Evolutionary conservation across 2,329 filamentous ascomycete genomes (phyloP).

Genomic region (Penicillium sp.): DNA sequence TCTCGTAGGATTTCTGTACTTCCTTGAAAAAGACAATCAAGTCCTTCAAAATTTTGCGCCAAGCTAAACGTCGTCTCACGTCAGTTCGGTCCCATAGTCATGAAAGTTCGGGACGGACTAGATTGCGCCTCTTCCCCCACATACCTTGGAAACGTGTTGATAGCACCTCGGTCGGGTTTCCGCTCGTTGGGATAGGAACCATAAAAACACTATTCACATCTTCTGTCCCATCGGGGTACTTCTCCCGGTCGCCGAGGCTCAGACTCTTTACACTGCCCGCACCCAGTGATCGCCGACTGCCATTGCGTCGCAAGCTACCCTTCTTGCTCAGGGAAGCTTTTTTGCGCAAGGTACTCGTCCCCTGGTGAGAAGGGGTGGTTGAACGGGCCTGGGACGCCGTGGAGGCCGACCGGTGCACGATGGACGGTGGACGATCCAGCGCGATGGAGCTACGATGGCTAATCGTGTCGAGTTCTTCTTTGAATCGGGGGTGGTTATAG

Average conservation of each 20-base stretch:
- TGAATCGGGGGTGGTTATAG: conserved; percentile 40
- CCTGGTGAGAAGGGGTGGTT: conserved; percentile 51
- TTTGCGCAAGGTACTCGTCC: conserved; percentile 75
- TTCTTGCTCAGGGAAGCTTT: conserved; percentile 74
- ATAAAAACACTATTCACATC: conserved; percentile 79
- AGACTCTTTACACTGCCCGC: conserved; percentile 86
- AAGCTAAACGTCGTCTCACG: conserved; percentile 57
- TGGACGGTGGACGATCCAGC: conserved; percentile 29
- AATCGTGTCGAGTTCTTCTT: conserved; percentile 39
- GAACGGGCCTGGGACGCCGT: conserved; percentile 45
- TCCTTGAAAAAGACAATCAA: conserved; percentile 92
- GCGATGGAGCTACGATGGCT: conserved; percentile 37
- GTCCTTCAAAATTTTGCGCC: conserved; percentile 94
- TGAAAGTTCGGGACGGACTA: neutral
- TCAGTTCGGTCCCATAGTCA: neutral
- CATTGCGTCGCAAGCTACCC: conserved; percentile 73
- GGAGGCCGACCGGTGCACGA: conserved; percentile 42
- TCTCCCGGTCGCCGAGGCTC: conserved; percentile 64
- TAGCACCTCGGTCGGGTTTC: conserved; percentile 83
- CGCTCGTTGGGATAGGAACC: conserved; percentile 83
- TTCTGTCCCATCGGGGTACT: conserved; percentile 54
- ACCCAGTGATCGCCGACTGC: conserved; percentile 77
- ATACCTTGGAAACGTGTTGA: conserved; percentile 85
- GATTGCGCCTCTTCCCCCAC: conserved; percentile 22
- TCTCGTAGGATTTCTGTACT: conserved; percentile 85